A percentile compares a stretch with the other conserved stretches of the same genome.
phyloP scores from a whole-genome alignment of 148 eudicot species.

The Persicaria maculosa region DNA sequence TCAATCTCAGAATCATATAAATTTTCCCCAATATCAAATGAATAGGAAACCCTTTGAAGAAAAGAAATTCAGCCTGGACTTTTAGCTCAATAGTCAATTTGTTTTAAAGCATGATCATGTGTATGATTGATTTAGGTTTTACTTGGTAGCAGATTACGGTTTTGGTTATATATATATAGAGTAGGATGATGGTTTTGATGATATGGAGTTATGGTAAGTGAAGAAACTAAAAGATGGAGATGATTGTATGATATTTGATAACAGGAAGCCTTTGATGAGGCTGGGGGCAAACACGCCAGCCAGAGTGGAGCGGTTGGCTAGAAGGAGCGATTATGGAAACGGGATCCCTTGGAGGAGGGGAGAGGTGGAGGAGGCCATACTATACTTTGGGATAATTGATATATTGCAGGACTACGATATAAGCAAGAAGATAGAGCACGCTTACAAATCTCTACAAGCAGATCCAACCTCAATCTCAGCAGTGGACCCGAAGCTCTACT shows the following conservation, averaged over 20 bases:
- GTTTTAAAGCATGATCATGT: too few relatives aligned
- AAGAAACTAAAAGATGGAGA: background rate
- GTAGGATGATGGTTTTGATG: too few relatives aligned
- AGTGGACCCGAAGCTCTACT: conserved; percentile 90
- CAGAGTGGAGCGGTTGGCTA: conserved; percentile 63
- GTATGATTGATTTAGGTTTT: too few relatives aligned
- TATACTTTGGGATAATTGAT: conserved; percentile 88
- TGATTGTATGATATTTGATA: background rate
- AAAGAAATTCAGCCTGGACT: too few relatives aligned
- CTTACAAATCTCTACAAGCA: conserved; percentile 86
- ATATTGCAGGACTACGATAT: conserved; percentile 90
- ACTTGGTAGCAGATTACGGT: too few relatives aligned
- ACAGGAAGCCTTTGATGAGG: conserved; percentile 77
- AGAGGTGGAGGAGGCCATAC: conserved; percentile 61
- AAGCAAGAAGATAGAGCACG: conserved; percentile 85
- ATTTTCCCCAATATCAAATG: too few relatives aligned
- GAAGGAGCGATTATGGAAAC: conserved; percentile 58
- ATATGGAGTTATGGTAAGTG: too few relatives aligned
- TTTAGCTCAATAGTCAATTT: too few relatives aligned
- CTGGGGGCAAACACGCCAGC: conserved; percentile 96
- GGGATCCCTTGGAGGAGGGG: conserved; percentile 42
- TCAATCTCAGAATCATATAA: too few relatives aligned
- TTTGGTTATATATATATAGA: too few relatives aligned
- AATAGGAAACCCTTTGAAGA: too few relatives aligned
- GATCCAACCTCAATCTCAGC: conserved; percentile 91